These are phyloP conservation scores for Kwoniella bestiolae DNA, from an alignment of 768 basidiomycete species.

Conservation along the genomic window DNA sequence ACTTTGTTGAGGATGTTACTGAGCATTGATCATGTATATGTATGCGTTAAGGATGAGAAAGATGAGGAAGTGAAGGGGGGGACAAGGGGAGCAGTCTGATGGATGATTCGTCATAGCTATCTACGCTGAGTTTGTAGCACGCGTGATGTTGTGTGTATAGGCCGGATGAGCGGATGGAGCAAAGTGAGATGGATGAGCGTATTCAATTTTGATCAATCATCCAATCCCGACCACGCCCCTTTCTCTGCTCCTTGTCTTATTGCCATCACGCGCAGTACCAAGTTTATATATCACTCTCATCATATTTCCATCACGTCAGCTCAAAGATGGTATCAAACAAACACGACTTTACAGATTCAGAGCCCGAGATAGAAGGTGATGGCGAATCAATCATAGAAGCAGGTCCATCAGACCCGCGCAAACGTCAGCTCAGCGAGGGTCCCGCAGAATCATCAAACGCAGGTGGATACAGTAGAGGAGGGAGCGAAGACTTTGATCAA, in stretches of 20 bases:
- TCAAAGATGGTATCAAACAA: slow-evolving; percentile 17
- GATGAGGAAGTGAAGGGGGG: neutral
- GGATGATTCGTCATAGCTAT: neutral
- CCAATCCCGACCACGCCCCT: too few relatives aligned
- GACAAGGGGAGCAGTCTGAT: too few relatives aligned
- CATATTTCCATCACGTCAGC: too few relatives aligned
- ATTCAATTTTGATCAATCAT: too few relatives aligned
- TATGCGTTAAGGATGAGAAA: neutral
- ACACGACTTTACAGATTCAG: slow-evolving; percentile 44
- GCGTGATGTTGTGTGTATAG: neutral
- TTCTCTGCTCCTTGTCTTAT: too few relatives aligned
- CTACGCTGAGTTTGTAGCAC: neutral
- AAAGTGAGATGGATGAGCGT: too few relatives aligned
- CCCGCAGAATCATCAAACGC: neutral
- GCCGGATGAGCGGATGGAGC: too few relatives aligned
- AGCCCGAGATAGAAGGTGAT: slow-evolving; percentile 20
- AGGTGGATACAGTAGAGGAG: slow-evolving; percentile 2
- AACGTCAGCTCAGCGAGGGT: neutral
- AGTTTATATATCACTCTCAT: neutral
- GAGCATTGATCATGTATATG: neutral
- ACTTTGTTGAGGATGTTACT: slow-evolving; percentile 4
- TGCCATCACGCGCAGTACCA: neutral
- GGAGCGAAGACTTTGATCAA: slow-evolving; percentile 7
- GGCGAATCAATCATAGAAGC: slow-evolving; percentile 5
- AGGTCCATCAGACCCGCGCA: neutral